A percentile compares a stretch with the other conserved stretches of the same genome.
Conservation (phyloP, 2,329 filamentous ascomycete genomes). For the Aspergillus spinulosporus region DNA sequence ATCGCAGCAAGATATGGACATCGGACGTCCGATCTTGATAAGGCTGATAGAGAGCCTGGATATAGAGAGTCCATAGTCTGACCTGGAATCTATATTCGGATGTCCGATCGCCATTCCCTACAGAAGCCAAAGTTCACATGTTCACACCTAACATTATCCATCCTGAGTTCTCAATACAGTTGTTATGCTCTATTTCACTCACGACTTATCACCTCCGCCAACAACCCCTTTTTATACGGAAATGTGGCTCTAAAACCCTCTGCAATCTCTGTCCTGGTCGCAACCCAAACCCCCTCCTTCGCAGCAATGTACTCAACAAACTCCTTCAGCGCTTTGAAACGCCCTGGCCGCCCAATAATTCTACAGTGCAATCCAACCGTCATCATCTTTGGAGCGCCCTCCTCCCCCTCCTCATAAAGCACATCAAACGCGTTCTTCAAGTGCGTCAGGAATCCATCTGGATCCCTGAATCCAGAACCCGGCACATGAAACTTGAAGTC, state of each 20-base stretch:
- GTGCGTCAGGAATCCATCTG: constrained; percentile 1
- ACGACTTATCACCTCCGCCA: neutral
- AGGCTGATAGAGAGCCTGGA: neutral
- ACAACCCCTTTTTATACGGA: constrained; percentile 5
- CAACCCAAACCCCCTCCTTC: constrained; percentile 10
- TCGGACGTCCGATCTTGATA: no score
- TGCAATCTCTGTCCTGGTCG: constrained; percentile 12
- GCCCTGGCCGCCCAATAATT: constrained; percentile 6
- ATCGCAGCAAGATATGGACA: neutral
- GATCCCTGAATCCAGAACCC: constrained; percentile 7
- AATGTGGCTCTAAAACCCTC: constrained; percentile 1
- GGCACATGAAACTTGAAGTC: constrained; percentile 8
- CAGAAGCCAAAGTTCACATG: no score
- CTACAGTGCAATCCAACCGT: constrained; percentile 9
- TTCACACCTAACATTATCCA: no score
- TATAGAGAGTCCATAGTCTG: no score
- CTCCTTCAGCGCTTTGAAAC: constrained; percentile 5
- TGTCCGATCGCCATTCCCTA: neutral
- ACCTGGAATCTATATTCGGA: neutral
- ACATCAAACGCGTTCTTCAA: constrained; percentile 10
- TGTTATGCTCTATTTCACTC: no score
- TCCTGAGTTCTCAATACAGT: no score
- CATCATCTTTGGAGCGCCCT: constrained; percentile 13
- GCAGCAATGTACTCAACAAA: constrained; percentile 6
- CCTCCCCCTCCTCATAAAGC: constrained; percentile 7